A percentile compares a stretch with the other conserved stretches of the same genome.
phyloP scores from a whole-genome alignment of 1,139 yeast species.

The Saccharomycopsis crataegensis region DNA sequence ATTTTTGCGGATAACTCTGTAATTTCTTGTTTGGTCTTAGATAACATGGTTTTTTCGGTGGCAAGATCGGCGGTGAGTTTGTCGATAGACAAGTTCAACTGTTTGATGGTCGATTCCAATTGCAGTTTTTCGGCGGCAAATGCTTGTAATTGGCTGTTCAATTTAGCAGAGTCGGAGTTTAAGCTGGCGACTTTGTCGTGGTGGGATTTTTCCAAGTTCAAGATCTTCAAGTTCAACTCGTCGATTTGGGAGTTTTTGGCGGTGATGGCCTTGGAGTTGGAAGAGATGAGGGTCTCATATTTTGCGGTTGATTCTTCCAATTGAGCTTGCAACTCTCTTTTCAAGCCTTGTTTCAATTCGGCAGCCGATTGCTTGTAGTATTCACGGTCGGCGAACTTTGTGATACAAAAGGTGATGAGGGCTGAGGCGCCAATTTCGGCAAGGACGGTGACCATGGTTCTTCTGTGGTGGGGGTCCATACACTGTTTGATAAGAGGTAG shows the following conservation, averaged over 20 bases:
- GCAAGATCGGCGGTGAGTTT: slow-evolving; percentile 14
- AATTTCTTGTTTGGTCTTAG: slow-evolving; percentile 1
- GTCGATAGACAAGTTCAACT: slow-evolving; percentile 6
- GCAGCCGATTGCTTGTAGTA: slow-evolving; percentile 10
- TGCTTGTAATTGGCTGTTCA: not conserved
- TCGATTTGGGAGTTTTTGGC: slow-evolving; percentile 14
- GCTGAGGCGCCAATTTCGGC: slow-evolving; percentile 19
- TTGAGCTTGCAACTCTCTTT: slow-evolving; percentile 10
- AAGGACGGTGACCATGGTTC: slow-evolving; percentile 17
- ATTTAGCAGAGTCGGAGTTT: not conserved
- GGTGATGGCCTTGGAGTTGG: slow-evolving; percentile 4
- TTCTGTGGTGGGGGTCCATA: not conserved
- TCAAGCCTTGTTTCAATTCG: slow-evolving; percentile 6
- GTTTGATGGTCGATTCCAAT: not conserved
- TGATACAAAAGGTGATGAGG: slow-evolving; percentile 12
- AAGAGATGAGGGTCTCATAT: slow-evolving; percentile 1
- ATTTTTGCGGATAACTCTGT: not conserved
- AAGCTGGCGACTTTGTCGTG: slow-evolving; percentile 1
- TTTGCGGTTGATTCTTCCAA: slow-evolving; percentile 7
- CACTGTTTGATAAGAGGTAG: not conserved
- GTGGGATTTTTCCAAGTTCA: not conserved
- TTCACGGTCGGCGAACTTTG: slow-evolving; percentile 16
- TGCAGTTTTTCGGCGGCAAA: not conserved
- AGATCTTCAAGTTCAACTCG: slow-evolving; percentile 5
- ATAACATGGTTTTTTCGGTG: slow-evolving; percentile 10